phyloP scores from a whole-genome alignment of 176 grass and related monocot species.

The Bolboschoenus planiculmis region DNA sequence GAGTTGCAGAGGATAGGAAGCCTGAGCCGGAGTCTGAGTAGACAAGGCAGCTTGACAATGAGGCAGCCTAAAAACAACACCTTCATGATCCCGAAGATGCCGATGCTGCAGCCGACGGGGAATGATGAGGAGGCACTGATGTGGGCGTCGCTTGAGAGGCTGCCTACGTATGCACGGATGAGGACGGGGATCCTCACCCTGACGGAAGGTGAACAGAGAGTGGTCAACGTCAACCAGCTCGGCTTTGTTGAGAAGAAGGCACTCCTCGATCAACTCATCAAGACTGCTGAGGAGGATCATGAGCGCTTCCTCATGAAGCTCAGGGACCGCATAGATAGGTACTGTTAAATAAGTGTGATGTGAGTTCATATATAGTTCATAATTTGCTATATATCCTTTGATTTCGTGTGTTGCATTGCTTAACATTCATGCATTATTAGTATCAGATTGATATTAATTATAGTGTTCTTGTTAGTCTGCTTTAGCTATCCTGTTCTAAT shows the following conservation, averaged over 20 bases:
- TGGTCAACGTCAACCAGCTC: slow-evolving; percentile 6
- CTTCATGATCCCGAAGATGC: neutral
- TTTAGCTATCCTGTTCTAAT: too few species aligned
- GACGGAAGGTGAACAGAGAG: neutral
- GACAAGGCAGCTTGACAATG: neutral
- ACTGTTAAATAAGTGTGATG: too few species aligned
- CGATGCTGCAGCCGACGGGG: neutral
- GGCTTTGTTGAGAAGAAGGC: neutral
- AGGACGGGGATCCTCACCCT: slow-evolving; percentile 5
- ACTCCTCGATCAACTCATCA: slow-evolving; percentile 17
- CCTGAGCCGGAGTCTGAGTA: too few species aligned
- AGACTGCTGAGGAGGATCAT: slow-evolving; percentile 20
- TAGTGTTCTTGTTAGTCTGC: too few species aligned
- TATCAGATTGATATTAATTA: too few species aligned
- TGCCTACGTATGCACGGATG: neutral
- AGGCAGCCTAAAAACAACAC: too few species aligned
- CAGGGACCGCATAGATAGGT: slow-evolving; percentile 23
- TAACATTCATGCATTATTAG: too few species aligned
- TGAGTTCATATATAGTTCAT: too few species aligned
- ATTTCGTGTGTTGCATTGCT: too few species aligned
- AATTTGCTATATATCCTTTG: too few species aligned
- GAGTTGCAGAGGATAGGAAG: too few species aligned
- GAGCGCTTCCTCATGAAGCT: slow-evolving; percentile 24
- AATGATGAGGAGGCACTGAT: slow-evolving; percentile 6
- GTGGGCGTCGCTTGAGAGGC: neutral